Percentiles rank a stretch among this genome's conserved stretches.
Evolutionary conservation across 371 early-diverging fungal genomes (phyloP).

Genomic region (Actinomortierella ambigua): DNA sequence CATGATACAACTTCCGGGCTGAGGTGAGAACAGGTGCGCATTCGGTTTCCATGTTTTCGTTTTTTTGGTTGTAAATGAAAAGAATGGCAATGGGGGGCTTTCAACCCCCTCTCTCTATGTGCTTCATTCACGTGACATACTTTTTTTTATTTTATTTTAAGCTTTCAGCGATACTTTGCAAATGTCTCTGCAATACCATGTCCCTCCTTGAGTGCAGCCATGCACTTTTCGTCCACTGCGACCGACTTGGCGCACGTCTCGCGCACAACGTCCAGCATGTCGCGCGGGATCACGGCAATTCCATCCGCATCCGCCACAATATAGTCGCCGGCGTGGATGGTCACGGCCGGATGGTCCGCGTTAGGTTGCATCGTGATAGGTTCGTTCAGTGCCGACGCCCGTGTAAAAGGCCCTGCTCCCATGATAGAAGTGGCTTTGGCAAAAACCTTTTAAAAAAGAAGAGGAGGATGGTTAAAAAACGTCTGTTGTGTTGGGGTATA

Average conservation of each 20-base stretch:
- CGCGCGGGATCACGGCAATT: conserved; percentile 68
- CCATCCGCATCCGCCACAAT: conserved; percentile 85
- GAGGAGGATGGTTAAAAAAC: not conserved
- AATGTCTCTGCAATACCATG: conserved; percentile 69
- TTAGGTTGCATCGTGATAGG: conserved; percentile 59
- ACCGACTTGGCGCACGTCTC: conserved; percentile 56
- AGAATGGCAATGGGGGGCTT: not conserved
- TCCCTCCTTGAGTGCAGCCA: conserved; percentile 69
- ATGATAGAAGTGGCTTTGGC: conserved; percentile 68
- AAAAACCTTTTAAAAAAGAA: conserved; percentile 53
- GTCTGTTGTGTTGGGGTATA: not conserved
- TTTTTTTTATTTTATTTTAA: no score
- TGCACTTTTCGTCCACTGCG: conserved; percentile 70
- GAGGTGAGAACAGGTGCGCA: conserved; percentile 10
- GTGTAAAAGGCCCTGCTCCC: conserved; percentile 71
- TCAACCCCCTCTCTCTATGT: no score
- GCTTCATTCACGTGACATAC: no score
- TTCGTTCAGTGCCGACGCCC: conserved; percentile 65
- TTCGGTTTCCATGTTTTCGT: conserved; percentile 7
- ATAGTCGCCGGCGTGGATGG: conserved; percentile 71
- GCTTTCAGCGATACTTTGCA: conserved; percentile 60
- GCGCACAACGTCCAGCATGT: conserved; percentile 60
- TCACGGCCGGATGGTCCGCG: conserved; percentile 55
- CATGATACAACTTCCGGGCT: conserved; percentile 31
- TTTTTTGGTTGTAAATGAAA: not conserved